Evolutionary conservation across 805 yeast species (phyloP).

Genomic region (Maudiozyma barnettii): DNA sequence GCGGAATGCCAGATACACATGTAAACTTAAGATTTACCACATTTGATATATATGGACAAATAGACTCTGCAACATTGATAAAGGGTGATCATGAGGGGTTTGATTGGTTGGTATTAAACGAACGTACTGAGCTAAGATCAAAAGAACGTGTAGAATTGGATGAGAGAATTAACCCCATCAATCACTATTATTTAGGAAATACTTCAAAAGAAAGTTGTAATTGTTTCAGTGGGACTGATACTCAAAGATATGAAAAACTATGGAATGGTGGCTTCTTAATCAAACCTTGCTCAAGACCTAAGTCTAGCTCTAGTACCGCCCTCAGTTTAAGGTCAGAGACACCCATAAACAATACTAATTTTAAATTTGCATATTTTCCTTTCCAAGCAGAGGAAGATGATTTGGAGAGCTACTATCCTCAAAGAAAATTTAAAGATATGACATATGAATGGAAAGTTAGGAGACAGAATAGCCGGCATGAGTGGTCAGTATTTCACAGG

Average conservation of each 20-base stretch:
- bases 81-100: neutral
- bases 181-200: neutral
- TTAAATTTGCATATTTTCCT: too few relatives aligned
- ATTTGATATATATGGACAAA: constrained; percentile 10
- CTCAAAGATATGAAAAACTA: constrained; percentile 9
- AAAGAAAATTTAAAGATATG: too few relatives aligned
- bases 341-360: neutral
- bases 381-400: too few relatives aligned
- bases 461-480: too few relatives aligned
- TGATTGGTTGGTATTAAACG: neutral
- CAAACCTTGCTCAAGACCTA: neutral
- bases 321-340: neutral
- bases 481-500: too few relatives aligned
- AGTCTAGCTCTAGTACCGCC: neutral
- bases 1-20: neutral
- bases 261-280: constrained; percentile 5
- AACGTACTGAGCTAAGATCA: neutral
- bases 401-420: too few relatives aligned
- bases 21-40: constrained; percentile 13
- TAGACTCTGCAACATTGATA: neutral
- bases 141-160: constrained; percentile 1
- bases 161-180: neutral
- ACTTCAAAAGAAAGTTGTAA: neutral
- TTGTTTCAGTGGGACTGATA: constrained; percentile 3
- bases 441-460: too few relatives aligned